Conservation (phyloP, 176 grass and related monocot genomes). For the Elymus sibiricus region DNA sequence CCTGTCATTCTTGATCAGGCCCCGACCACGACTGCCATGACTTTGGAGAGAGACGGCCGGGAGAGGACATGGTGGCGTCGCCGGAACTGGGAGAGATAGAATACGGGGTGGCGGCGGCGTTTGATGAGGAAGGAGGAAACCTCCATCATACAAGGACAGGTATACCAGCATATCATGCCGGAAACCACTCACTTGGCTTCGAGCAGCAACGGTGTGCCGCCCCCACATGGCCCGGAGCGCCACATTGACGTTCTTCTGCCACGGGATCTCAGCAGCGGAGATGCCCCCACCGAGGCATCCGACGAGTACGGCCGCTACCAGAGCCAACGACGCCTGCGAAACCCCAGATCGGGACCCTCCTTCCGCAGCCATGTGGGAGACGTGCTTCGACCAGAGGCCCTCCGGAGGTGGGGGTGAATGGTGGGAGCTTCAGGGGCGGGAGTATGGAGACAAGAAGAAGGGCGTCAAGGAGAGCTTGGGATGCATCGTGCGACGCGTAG, state of each 20-base stretch:
- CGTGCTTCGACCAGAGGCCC: neutral
- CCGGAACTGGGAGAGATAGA: no score
- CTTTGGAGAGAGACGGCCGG: no score
- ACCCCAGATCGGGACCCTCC: slow-evolving; percentile 37
- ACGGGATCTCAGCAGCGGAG: slow-evolving; percentile 35
- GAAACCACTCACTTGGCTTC: slow-evolving; percentile 60
- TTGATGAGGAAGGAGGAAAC: no score
- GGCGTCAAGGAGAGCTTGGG: no score
- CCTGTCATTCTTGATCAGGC: no score
- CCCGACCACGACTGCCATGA: no score
- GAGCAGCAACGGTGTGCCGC: slow-evolving; percentile 75
- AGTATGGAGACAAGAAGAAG: no score
- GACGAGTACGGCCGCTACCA: slow-evolving; percentile 18
- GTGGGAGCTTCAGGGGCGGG: no score
- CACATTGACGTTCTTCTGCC: slow-evolving; percentile 87
- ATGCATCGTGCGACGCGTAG: no score
- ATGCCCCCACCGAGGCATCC: slow-evolving; percentile 13
- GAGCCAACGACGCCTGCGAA: neutral
- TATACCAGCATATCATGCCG: slow-evolving; percentile 3
- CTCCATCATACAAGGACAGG: neutral
- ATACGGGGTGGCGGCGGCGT: no score
- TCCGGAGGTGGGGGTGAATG: neutral
- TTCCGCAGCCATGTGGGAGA: slow-evolving; percentile 13
- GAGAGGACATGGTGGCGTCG: no score
- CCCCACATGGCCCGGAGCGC: slow-evolving; percentile 81